Base-by-base conservation (phyloP, 1,284 basidiomycete species). In the Flammula alnicola region DNA sequence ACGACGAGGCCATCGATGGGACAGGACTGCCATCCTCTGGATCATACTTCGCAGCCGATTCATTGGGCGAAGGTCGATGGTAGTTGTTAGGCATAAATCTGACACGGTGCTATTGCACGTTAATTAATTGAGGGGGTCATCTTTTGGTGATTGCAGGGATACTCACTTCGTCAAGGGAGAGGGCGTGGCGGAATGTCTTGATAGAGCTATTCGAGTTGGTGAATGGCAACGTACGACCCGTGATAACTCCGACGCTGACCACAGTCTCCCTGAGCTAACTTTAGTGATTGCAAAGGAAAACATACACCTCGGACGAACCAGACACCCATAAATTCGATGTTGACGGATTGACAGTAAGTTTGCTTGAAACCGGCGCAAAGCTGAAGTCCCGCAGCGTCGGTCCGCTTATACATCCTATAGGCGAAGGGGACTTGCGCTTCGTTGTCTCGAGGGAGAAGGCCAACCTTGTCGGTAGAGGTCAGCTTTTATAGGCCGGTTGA, bases 321-420 rank as follows among this genome's bases (percentile, higher is more conserved):
- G 43, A 83, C 79, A 2, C 84, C 84, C 39, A 87, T 59, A 41
- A 86, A 86, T 9, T 86, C 80, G 14, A 87, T 68, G n/a, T 68
- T 68, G 5, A 86, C 82, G 22, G 72, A 61, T 27, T 70, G 78
- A 44, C 81, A 85, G 60, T 86, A 91, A 0, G 84, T 82, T 51
- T 73, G 59, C 65, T 89, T 90, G 64, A 87, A 90, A 7, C 80
- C 81, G 1, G 71, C 69, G 19, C 76, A 76, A 23, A 83, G 68
- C 27, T 64, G 44, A 31, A 74, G 52, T 2, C 79, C 79, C 3
- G 63, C 60, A n/a, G 65, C 55, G 52, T 79, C 79, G 30, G 69
- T 73, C 1, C 76, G 73, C 51, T 73, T 75, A 61, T 82, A 89
- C 54, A 85, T 70, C 59, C 79, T 78, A 66, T 83, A 90, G 9